Conservation (phyloP, 306 rosid species). For the Pyrus pyrifolia region DNA sequence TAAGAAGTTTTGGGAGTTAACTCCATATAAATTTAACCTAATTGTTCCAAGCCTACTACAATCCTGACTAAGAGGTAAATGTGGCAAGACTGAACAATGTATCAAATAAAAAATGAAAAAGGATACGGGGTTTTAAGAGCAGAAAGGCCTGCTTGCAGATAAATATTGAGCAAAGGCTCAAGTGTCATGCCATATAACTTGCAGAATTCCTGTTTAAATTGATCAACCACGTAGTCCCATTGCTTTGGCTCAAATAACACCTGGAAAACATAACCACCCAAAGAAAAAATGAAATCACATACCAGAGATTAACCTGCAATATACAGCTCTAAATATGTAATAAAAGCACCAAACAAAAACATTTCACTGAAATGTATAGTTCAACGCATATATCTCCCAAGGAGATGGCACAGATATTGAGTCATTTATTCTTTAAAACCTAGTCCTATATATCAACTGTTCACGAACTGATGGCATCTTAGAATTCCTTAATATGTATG, state of each 20-base stretch:
- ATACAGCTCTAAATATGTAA: slow-evolving; percentile 10
- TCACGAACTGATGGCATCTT: neutral
- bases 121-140: slow-evolving; percentile 99
- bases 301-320: neutral
- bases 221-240: slow-evolving; percentile 85
- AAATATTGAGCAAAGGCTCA: slow-evolving; percentile 85
- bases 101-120: neutral
- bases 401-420: neutral
- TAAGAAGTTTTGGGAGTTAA: neutral
- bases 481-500: neutral
- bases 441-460: neutral
- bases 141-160: slow-evolving; percentile 93
- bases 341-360: neutral
- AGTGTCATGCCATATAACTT: slow-evolving; percentile 94
- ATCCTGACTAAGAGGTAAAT: neutral
- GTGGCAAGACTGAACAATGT: neutral
- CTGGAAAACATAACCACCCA: slow-evolving; percentile 36
- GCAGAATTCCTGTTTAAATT: slow-evolving; percentile 93
- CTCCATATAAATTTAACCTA: no score
- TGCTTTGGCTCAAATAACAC: slow-evolving; percentile 84
- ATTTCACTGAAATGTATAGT: neutral
- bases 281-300: slow-evolving; percentile 5
- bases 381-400: neutral
- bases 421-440: neutral
- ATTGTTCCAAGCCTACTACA: neutral